Base-by-base conservation (phyloP, 202 grass and related monocot species). In the Schoenoplectus triqueter region DNA sequence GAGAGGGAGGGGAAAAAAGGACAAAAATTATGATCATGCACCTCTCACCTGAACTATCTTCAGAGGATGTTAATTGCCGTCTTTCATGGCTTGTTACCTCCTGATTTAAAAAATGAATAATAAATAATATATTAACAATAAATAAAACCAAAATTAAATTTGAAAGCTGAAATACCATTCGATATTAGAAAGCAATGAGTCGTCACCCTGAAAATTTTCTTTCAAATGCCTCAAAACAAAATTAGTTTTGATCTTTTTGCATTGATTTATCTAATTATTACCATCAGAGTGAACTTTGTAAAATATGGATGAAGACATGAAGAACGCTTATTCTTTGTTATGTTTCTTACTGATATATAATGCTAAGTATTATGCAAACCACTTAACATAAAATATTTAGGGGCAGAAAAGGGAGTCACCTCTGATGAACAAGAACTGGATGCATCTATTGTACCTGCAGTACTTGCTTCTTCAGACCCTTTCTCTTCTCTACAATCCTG, bases 371-470 rank as follows among this genome's bases (percentile, higher is more conserved):
- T 85, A 64, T 85, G 66, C 79, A 61, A 69, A 40, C 0, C 14
- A 90, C 47, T 80, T 89, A 63, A 75, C 79, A 86, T 82, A 66
- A 39, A 2, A 3, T 69, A 3, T 69, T 75, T 10, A 82, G 68
- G 67, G 72, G 76, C 52, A 75, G 59, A 84, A 74, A 85, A 17
- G 76, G 20, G 69, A 92, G 63, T 20, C 21, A 98, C 95, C 95
- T 98, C 93, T 68, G 86, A 86, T 57, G 83, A 85, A 40, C 59
- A 81, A 67, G 85, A 79, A 70, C 69, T 82, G 82, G 72, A 88
- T 82, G 87, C 82, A 76, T 94, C 82, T 1, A 84, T 80, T 11
- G 85, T 87, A 45, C 55, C 85, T 86, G 89, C 86, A 73, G 80
- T 69, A 69, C 81, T 87, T 71, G 86, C 87, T 75, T 85, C 84